These are phyloP conservation scores for Neopestalotiopsis sp. DNA, from an alignment of 2,329 filamentous ascomycete species.

Conservation along the genomic window DNA sequence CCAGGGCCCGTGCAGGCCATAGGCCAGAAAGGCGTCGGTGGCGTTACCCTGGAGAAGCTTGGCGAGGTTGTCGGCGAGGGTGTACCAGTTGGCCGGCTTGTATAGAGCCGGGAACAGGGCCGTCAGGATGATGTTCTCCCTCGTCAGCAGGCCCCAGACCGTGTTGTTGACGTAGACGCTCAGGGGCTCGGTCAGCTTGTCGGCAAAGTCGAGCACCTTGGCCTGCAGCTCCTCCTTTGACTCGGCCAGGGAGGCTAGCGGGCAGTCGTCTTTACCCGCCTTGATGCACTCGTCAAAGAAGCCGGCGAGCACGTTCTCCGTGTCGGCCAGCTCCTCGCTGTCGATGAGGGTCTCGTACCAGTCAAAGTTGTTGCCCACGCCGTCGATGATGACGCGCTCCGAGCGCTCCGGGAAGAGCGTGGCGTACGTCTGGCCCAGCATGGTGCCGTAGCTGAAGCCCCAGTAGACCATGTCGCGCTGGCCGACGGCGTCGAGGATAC, in stretches of 20 bases:
- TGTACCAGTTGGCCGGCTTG: constrained; percentile 42
- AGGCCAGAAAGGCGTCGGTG: constrained; percentile 43
- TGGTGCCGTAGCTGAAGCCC: constrained; percentile 34
- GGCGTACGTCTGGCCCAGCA: constrained; percentile 35
- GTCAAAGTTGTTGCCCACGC: constrained; percentile 29
- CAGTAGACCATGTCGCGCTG: constrained; percentile 51
- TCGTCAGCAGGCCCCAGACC: constrained; percentile 44
- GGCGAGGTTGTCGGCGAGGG: constrained; percentile 40
- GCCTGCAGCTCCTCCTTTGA: constrained; percentile 41
- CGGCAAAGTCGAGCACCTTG: constrained; percentile 39
- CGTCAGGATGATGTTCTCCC: constrained; percentile 39
- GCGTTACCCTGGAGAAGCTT: constrained; percentile 46
- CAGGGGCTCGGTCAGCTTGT: constrained; percentile 43
- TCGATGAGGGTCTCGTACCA: constrained; percentile 39
- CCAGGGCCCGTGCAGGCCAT: constrained; percentile 28
- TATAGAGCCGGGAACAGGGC: constrained; percentile 47
- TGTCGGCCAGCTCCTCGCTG: constrained; percentile 46
- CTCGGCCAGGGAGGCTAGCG: constrained; percentile 42
- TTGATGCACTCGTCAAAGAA: constrained; percentile 54
- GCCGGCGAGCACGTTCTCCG: constrained; percentile 45
- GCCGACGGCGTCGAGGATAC: constrained; percentile 49
- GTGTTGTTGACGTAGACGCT: constrained; percentile 48
- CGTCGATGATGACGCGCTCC: constrained; percentile 30
- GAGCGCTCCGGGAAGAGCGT: constrained; percentile 33
- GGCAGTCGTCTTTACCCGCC: constrained; percentile 52